Evolutionary conservation across 441 rosid species (phyloP), one percentile per base, ranked within the genome.

Genomic region (Erodium texanum): DNA sequence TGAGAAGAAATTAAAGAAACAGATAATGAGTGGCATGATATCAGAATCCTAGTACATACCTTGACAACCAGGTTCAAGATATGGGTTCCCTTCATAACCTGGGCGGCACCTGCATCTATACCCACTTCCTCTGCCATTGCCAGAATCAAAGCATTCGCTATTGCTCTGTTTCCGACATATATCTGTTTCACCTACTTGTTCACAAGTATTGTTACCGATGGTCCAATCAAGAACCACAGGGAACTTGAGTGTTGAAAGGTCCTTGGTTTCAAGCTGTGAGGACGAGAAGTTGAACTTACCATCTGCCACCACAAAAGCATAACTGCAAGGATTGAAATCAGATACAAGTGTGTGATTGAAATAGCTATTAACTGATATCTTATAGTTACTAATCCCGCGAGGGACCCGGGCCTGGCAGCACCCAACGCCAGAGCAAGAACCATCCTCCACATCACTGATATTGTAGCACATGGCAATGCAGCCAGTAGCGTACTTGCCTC

Each of bases 31-130:
- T 27, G 29, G 29, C 29, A 27, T 27, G 29, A 1, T 1, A 27
- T 27, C 29, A 27, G 29, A 27, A 19, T 43, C 19, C 0, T 2
- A 9, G 0, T 0, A 41, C 19, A 0, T 79, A 84, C 84, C 83
- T 77, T 8, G 64, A 52, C 88, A 84, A 1, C 80, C 79, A 7
- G 41, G 16, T 1, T 66, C 1, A 3, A 79, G 70, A 24, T 82
- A 84, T 0, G 86, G 86, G 64, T 77, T 80, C 15, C 86, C 88
- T 14, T 69, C 64, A 69, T 64, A 84, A 23, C 83, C 83, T 0
- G 1, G 0, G 8, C 12, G 24, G 65, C 84, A 82, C 0, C 24
- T 1, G 67, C 84, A 82, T n/a, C 48, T 70, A 66, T 78, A 78
- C 0, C 73, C 73, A 2, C 0, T 7, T 1, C 64, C 69, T n/a